Evolutionary conservation across 2,329 filamentous ascomycete genomes (phyloP).

Genomic region (Fusarium coffeatum): DNA sequence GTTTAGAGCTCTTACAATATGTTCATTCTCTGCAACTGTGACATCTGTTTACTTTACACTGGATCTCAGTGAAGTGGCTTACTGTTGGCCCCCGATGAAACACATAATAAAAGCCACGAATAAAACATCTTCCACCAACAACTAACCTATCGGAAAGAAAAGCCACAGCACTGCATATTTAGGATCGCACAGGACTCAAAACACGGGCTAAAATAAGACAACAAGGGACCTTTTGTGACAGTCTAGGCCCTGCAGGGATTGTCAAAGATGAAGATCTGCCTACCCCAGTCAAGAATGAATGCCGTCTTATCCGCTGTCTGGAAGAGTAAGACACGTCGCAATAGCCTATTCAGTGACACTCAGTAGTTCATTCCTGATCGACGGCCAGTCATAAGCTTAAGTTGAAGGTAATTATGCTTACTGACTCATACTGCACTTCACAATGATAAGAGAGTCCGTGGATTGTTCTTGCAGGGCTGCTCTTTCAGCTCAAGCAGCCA

Average conservation of each 20-base stretch:
- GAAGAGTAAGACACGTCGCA: slow-evolving; percentile 11
- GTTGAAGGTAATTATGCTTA: slow-evolving; percentile 2
- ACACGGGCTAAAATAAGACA: slow-evolving; percentile 17
- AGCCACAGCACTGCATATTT: background rate
- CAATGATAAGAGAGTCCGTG: background rate
- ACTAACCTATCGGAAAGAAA: slow-evolving; percentile 14
- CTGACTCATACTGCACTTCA: background rate
- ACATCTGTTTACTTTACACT: background rate
- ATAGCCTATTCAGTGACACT: background rate
- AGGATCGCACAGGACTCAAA: slow-evolving; percentile 16
- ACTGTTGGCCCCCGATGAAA: slow-evolving; percentile 2
- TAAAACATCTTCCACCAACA: background rate
- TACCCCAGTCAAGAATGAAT: slow-evolving; percentile 6
- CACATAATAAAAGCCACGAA: slow-evolving; percentile 3
- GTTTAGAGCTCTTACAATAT: slow-evolving; percentile 16
- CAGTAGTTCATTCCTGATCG: slow-evolving; percentile 3
- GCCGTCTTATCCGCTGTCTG: slow-evolving; percentile 31
- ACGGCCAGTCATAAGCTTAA: slow-evolving; percentile 28
- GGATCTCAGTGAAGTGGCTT: background rate
- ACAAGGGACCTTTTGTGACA: slow-evolving; percentile 25
- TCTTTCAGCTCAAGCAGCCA: slow-evolving; percentile 17
- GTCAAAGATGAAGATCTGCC: slow-evolving; percentile 26
- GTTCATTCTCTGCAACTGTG: background rate
- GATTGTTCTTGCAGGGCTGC: background rate
- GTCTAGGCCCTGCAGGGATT: slow-evolving; percentile 23